Base-by-base conservation (phyloP, 768 basidiomycete species). In the Boletus tylopilopsis region DNA sequence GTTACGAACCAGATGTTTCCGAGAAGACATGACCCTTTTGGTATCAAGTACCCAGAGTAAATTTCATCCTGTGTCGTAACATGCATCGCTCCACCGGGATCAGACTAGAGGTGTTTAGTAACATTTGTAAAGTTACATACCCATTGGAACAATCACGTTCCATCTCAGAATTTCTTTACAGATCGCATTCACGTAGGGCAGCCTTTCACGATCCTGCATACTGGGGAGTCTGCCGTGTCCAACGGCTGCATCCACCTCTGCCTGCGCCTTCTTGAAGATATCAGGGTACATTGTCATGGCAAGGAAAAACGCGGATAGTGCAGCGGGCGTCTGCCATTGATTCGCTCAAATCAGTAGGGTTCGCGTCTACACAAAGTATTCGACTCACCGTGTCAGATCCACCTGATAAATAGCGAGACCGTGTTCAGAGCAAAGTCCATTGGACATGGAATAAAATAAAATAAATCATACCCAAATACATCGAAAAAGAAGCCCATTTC, bases 321-420 rank as follows among this genome's bases (percentile, higher is more conserved):
- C 16, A 30, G 53, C 38, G 0, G 50, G 41, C 8, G 29, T 60
- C 56, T 54, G 22, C 58, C 30, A 73, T 13, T 11, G 12, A 16
- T 7, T n/a, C 4, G 6, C 6, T 18, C 22, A n/a, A 24, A 37
- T 22, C 19, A 48, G 4, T 32, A 16, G 4, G 12, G 29, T 27
- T 35, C n/a, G 5, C 29, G 23, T 24, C 10, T 23, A 16, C 10
- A 29, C 4, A 21, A 29, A 77, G 66, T n/a, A n/a, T 15, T 29
- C 12, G 22, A 41, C 35, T 29, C 25, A 50, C 56, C 22, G 54
- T 56, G 30, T 60, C 54, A 6, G 55, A 24, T 34, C 48, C 58
- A 22, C 42, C 78, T 76, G 27, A 23, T 18, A n/a, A 9, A 27
- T 8, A 2, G 13, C 16, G 29, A 30, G 29, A 30, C 11, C 29